Base-by-base conservation (phyloP, 1,284 basidiomycete genomes). In the Marasmius sp. region DNA sequence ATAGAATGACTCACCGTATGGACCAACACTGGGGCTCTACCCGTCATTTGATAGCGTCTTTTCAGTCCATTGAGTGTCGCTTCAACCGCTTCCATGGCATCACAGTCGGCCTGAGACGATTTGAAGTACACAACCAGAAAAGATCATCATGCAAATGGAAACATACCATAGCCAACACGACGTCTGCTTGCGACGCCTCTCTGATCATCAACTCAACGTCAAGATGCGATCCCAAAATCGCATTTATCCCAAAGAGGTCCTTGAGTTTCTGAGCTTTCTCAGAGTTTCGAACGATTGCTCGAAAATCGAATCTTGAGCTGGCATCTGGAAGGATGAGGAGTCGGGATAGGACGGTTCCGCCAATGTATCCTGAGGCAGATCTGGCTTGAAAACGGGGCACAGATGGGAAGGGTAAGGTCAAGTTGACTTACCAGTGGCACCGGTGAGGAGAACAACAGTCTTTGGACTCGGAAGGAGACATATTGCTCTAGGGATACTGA, bases 141-240 rank as follows among this genome's bases (percentile, higher is more conserved):
- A 4, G 5, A 27, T 27, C 43, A 45, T 14, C 14, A 45, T 6
- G 14, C 6, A 49, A 18, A 49, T 11, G 5, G 27, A 18, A 6
- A 10, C 48, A 14, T 49, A 49, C 48, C 48, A 49, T 49, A 49
- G 48, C 48, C 6, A 49, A 3, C 10, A 49, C 48, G 18, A 49
- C 18, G 12, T 49, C 48, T 11, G 18, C 48, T 36, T 76, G 66
- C 3, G 72, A 64, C 3, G 74, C 71, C 7, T 72, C 61, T n/a
- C 68, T 64, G 59, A 72, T 69, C 18, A 81, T 67, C n/a, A 74
- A 64, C 5, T 68, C 63, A 6, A 61, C 41, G 63, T 80, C 74
- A 6, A 69, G 64, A 38, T 74, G 69, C 0, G 75, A 73, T 11
- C 77, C 77, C 11, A 77, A 61, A 11, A 77, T 65, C 18, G 70